Evolutionary conservation across 306 rosid species (phyloP).

Genomic region (Sesbania bispinosa): DNA sequence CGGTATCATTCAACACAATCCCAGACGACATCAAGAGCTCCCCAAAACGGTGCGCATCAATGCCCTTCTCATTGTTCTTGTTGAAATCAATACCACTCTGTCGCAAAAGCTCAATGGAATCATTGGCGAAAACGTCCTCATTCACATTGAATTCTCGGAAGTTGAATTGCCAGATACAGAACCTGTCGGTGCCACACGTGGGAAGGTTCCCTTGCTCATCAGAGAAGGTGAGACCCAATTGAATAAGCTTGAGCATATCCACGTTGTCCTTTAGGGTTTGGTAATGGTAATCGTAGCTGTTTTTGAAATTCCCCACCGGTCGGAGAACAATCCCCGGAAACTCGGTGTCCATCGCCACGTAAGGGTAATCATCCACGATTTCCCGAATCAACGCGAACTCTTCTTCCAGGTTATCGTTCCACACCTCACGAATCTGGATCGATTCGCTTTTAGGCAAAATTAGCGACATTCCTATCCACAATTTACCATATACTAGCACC

Average conservation of each 20-base stretch:
- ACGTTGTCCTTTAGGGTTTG: constrained; percentile 44
- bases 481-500: no score
- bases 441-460: constrained; percentile 26
- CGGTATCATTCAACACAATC: constrained; percentile 31
- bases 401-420: no score
- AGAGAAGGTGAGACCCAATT: constrained; percentile 39
- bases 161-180: constrained; percentile 44
- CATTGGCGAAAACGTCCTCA: constrained; percentile 39
- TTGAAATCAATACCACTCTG: constrained; percentile 45
- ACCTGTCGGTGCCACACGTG: no score
- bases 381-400: constrained; percentile 33
- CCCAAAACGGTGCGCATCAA: constrained; percentile 35
- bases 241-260: constrained; percentile 40
- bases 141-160: constrained; percentile 42
- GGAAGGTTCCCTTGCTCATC: constrained; percentile 42
- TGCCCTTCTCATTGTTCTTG: constrained; percentile 32
- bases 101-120: constrained; percentile 40
- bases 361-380: constrained; percentile 39
- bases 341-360: no score
- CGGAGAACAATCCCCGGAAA: constrained; percentile 41
- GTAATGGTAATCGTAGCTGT: no score
- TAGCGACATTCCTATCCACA: no score
- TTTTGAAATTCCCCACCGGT: constrained; percentile 41
- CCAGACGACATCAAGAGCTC: constrained; percentile 38
- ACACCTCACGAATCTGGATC: constrained; percentile 45